These are phyloP conservation scores for Apiospora saccharicola DNA, from an alignment of 2,329 filamentous ascomycete genomes.

Conservation along the genomic window DNA sequence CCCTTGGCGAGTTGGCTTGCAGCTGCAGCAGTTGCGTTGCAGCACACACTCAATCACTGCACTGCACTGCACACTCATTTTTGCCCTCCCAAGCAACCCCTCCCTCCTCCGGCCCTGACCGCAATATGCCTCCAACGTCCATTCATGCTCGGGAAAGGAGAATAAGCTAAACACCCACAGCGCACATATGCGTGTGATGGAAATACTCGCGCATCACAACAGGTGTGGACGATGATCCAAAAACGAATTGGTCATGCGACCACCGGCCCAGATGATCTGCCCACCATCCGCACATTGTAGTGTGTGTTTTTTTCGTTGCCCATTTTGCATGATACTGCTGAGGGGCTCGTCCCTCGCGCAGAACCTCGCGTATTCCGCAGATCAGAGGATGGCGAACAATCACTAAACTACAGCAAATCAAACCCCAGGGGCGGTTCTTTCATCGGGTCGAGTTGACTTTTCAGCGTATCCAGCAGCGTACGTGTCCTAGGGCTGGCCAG, in stretches of 20 bases:
- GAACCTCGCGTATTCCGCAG: background rate
- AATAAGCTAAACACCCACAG: conserved; percentile 14
- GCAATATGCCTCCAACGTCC: conserved; percentile 14
- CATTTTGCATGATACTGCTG: conserved; percentile 1
- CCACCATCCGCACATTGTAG: conserved; percentile 1
- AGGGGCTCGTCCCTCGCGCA: background rate
- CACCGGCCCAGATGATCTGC: conserved; percentile 19
- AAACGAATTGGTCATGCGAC: conserved; percentile 13
- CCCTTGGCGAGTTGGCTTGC: background rate
- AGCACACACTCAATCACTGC: background rate
- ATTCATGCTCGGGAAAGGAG: conserved; percentile 10
- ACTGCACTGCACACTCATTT: background rate
- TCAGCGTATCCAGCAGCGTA: background rate
- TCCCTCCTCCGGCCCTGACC: conserved; percentile 18
- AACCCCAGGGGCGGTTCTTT: background rate
- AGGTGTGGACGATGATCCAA: conserved; percentile 13
- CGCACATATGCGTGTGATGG: conserved; percentile 12
- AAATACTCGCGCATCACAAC: conserved; percentile 11
- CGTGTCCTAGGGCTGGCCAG: background rate
- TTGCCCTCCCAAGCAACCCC: background rate
- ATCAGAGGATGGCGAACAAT: conserved; percentile 18
- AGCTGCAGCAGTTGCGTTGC: conserved; percentile 8
- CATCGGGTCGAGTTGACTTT: background rate
- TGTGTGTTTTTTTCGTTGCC: background rate
- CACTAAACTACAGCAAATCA: conserved; percentile 11